phyloP scores from a whole-genome alignment of 2,329 filamentous ascomycete genomes.

The Cordyceps cicadae region DNA sequence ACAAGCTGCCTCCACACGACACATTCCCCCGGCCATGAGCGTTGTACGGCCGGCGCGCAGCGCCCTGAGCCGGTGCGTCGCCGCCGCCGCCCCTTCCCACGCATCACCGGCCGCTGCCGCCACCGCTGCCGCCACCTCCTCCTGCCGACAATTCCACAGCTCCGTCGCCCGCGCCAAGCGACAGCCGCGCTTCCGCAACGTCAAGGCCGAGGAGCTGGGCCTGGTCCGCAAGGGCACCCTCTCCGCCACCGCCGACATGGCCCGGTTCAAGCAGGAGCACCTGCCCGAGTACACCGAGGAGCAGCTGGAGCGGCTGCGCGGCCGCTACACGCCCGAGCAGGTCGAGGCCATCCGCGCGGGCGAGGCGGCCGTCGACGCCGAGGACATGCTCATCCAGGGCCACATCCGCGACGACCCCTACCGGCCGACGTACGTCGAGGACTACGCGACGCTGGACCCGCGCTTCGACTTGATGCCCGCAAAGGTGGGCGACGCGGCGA shows the following conservation, averaged over 20 bases:
- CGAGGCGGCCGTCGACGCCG: constrained; percentile 64
- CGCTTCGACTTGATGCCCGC: constrained; percentile 63
- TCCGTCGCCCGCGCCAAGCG: constrained; percentile 37
- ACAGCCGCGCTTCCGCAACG: constrained; percentile 44
- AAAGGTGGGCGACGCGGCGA: constrained; percentile 33
- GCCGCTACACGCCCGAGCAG: constrained; percentile 73
- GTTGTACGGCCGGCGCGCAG: constrained; percentile 46
- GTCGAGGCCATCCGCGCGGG: constrained; percentile 73
- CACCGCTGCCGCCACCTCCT: constrained; percentile 17
- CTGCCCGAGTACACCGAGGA: constrained; percentile 59
- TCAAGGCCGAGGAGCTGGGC: constrained; percentile 45
- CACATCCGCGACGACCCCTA: constrained; percentile 64
- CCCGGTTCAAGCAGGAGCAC: constrained; percentile 35
- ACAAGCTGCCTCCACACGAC: not conserved
- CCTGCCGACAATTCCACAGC: constrained; percentile 42
- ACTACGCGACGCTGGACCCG: constrained; percentile 69
- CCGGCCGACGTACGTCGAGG: constrained; percentile 68
- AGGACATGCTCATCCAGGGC: constrained; percentile 68
- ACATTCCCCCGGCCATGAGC: constrained; percentile 38
- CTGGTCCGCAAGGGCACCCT: constrained; percentile 26
- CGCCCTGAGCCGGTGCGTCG: constrained; percentile 43
- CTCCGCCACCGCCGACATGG: constrained; percentile 25
- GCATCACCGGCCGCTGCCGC: constrained; percentile 18
- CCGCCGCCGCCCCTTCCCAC: constrained; percentile 32
- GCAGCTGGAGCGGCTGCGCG: constrained; percentile 53